Conservation (phyloP, 78 protist genomes). For the Blattamonas nauphoetae region DNA sequence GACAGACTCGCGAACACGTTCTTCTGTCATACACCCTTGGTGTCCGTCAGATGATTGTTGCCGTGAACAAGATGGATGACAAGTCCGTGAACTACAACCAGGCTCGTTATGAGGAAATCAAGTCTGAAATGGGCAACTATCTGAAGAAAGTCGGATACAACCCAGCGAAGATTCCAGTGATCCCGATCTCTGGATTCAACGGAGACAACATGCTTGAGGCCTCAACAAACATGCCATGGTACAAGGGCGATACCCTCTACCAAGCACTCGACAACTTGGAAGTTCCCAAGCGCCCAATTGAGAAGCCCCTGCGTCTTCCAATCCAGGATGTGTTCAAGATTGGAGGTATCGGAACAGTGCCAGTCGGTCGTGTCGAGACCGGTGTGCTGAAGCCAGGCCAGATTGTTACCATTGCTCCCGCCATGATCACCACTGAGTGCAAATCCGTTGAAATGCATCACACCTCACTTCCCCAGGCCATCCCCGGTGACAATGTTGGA, state of each 20-base stretch:
- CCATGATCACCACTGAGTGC: slow-evolving; percentile 69
- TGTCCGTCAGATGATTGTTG: slow-evolving; percentile 20
- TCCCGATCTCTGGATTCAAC: slow-evolving; percentile 87
- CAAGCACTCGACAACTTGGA: slow-evolving; percentile 74
- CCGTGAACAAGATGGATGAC: slow-evolving; percentile 40
- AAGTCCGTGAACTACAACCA: background rate
- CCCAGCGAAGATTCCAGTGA: slow-evolving; percentile 15
- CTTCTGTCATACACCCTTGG: slow-evolving; percentile 28
- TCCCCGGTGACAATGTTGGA: slow-evolving; percentile 64
- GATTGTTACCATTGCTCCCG: slow-evolving; percentile 82
- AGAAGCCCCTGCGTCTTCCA: slow-evolving; percentile 92
- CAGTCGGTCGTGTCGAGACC: slow-evolving; percentile 94
- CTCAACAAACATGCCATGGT: slow-evolving; percentile 79
- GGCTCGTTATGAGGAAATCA: slow-evolving; percentile 25
- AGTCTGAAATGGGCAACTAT: slow-evolving; percentile 60
- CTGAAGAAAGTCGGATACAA: slow-evolving; percentile 73
- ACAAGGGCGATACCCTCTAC: slow-evolving; percentile 64
- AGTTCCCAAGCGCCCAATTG: slow-evolving; percentile 79
- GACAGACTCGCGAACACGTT: slow-evolving; percentile 35
- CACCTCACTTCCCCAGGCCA: slow-evolving; percentile 48
- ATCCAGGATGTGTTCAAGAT: slow-evolving; percentile 94
- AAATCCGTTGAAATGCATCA: slow-evolving; percentile 97
- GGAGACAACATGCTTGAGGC: slow-evolving; percentile 92
- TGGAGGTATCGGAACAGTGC: slow-evolving; percentile 92
- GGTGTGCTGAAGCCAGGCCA: slow-evolving; percentile 82